These are phyloP conservation scores for Beauveria medogensis DNA, from an alignment of 2,329 filamentous ascomycete species.

Conservation along the genomic window DNA sequence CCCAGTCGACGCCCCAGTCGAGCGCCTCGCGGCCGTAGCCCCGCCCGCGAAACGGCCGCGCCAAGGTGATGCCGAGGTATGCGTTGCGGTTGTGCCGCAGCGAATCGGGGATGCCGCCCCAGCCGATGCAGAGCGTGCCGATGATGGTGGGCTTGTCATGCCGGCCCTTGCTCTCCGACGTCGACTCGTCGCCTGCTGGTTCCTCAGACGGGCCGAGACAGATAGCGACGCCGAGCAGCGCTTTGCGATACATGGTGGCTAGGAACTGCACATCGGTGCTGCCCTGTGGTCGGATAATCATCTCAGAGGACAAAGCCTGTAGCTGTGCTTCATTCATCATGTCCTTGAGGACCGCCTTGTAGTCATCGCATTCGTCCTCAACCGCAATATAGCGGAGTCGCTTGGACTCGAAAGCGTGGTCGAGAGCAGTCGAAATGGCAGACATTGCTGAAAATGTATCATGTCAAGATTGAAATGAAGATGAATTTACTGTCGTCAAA, in stretches of 20 bases:
- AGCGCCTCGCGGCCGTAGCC: constrained; percentile 12
- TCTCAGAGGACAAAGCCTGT: constrained; percentile 12
- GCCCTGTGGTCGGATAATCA: constrained; percentile 9
- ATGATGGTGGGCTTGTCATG: constrained; percentile 14
- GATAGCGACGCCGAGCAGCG: constrained; percentile 17
- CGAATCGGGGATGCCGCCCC: constrained; percentile 9
- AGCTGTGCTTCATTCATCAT: constrained; percentile 14
- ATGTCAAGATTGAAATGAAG: neutral
- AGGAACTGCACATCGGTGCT: constrained; percentile 13
- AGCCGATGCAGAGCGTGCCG: constrained; percentile 13
- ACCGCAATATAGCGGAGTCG: constrained; percentile 16
- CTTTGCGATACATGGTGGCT: constrained; percentile 10
- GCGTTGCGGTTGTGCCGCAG: constrained; percentile 11
- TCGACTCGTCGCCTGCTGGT: neutral
- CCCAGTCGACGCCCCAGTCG: constrained; percentile 12
- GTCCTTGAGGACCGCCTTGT: constrained; percentile 12
- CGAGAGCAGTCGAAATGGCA: constrained; percentile 3
- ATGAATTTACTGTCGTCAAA: neutral
- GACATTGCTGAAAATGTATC: neutral
- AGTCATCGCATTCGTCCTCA: constrained; percentile 13
- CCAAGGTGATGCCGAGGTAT: constrained; percentile 10
- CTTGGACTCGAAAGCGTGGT: constrained; percentile 13
- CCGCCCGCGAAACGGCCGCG: neutral
- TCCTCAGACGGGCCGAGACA: constrained; percentile 13
- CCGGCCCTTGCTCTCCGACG: neutral